Conservation (phyloP, 1,139 yeast genomes). For the Meyerozyma sp. region DNA sequence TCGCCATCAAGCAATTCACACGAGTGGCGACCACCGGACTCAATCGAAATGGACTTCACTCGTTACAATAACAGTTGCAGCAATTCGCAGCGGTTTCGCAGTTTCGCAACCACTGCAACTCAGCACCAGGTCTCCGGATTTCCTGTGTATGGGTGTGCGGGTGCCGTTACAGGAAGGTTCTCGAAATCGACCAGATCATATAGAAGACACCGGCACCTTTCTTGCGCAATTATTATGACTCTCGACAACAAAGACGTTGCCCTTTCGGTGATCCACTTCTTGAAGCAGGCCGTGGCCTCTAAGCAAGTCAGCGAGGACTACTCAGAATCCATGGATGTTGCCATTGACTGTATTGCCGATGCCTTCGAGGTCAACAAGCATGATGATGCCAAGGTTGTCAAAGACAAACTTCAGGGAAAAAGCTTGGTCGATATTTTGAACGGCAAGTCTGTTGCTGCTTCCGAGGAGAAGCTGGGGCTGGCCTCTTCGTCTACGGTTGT, state of each 20-base stretch:
- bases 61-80: too few species aligned
- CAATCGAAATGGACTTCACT: neutral
- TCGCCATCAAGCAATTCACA: constrained; percentile 21
- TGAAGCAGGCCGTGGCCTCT: constrained; percentile 53
- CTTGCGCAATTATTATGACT: constrained; percentile 15
- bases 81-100: too few species aligned
- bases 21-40: neutral
- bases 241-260: constrained; percentile 63
- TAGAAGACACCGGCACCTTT: neutral
- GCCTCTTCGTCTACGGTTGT: constrained; percentile 31
- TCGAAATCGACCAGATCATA: neutral
- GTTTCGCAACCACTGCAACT: neutral
- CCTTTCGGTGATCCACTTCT: constrained; percentile 66
- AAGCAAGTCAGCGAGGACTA: constrained; percentile 74
- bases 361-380: constrained; percentile 69
- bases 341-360: constrained; percentile 87
- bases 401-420: constrained; percentile 43
- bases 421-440: constrained; percentile 42
- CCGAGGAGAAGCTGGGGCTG: constrained; percentile 21
- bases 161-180: neutral
- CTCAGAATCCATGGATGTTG: constrained; percentile 90
- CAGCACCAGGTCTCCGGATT: neutral
- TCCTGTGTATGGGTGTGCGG: neutral
- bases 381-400: constrained; percentile 28
- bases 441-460: constrained; percentile 15